Evolutionary conservation across 1,284 basidiomycete genomes (phyloP), one percentile per base, ranked within the genome.

Genomic region (Megacollybia platyphylla): DNA sequence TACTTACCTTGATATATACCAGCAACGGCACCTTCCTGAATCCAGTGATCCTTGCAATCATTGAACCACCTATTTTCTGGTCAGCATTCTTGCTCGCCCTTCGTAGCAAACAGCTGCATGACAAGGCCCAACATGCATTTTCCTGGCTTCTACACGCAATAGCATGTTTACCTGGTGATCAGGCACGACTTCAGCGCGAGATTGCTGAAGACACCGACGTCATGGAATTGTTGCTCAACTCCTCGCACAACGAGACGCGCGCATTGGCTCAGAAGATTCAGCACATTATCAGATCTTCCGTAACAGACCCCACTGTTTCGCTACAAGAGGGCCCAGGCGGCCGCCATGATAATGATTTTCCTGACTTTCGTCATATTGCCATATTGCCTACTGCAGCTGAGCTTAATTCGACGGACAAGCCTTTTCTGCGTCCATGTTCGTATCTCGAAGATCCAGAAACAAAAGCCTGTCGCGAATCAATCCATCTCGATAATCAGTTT

Each of bases 311-410:
- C 24, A 10, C 20, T n/a, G 31, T n/a, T 8, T n/a, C 10, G 11
- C 27, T 40, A 11, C 28, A 41, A n/a, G 28, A 41, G 9, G 31
- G 40, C 28, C 65, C 79, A 0, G 79, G 79, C 0, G 79, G 79
- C 1, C 63, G 79, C 7, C 79, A 82, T 47, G 75, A 79, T 48
- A 81, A 82, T 44, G 79, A 82, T 52, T 71, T 71, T 41, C 57
- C 56, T 5, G 64, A 79, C 43, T 80, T 76, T 49, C 68, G 71
- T 7, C 46, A 68, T 5, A 74, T 82, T 13, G 56, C 70, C 17
- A 74, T 82, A 30, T 57, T 77, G 4, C 79, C 79, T 0, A 76
- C 76, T 1, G 63, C 71, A 0, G 69, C 73, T 34, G 79, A 82
- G 50, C 55, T 79, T 7, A 50, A 45, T 3, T 76, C 57, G 29